Evolutionary conservation across 2,329 filamentous ascomycete species (phyloP).

Genomic region (Aureobasidium sp.): DNA sequence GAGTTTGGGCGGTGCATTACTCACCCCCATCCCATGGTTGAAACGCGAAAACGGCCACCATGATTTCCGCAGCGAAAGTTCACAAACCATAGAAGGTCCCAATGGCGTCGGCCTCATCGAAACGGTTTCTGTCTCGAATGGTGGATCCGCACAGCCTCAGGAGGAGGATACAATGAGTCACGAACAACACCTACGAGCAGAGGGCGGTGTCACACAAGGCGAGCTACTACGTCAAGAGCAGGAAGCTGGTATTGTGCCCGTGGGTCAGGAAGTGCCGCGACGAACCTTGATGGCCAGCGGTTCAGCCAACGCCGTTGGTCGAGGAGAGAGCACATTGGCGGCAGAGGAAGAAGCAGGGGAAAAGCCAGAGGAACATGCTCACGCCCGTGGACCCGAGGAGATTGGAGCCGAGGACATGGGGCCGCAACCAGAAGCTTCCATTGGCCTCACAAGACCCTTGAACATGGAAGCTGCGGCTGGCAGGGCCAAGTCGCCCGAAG

Average conservation of each 20-base stretch:
- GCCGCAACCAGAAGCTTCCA: conserved; percentile 49
- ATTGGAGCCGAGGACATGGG: conserved; percentile 85
- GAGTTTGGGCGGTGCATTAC: conserved; percentile 76
- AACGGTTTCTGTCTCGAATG: conserved; percentile 73
- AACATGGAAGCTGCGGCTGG: conserved; percentile 38
- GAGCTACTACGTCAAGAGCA: conserved; percentile 83
- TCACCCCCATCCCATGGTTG: conserved; percentile 94
- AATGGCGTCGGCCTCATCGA: conserved; percentile 74
- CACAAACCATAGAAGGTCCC: conserved; percentile 72
- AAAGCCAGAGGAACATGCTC: conserved; percentile 54
- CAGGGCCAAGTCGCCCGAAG: not conserved
- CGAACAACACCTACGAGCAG: conserved; percentile 29
- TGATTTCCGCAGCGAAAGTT: conserved; percentile 64
- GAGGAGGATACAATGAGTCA: not conserved
- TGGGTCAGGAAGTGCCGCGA: conserved; percentile 44
- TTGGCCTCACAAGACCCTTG: conserved; percentile 23
- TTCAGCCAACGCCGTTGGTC: conserved; percentile 21
- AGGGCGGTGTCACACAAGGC: conserved; percentile 66
- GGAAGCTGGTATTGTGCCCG: conserved; percentile 69
- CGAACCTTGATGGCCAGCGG: conserved; percentile 22
- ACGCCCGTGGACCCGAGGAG: conserved; percentile 75
- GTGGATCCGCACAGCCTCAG: conserved; percentile 32
- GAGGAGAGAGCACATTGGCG: conserved; percentile 27
- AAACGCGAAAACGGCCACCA: conserved; percentile 25
- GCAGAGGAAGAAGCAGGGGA: conserved; percentile 34